A percentile compares a stretch with the other conserved stretches of the same genome.
phyloP scores from a whole-genome alignment of 2,329 filamentous ascomycete species.

The Ceratocystis eucalypticola region DNA sequence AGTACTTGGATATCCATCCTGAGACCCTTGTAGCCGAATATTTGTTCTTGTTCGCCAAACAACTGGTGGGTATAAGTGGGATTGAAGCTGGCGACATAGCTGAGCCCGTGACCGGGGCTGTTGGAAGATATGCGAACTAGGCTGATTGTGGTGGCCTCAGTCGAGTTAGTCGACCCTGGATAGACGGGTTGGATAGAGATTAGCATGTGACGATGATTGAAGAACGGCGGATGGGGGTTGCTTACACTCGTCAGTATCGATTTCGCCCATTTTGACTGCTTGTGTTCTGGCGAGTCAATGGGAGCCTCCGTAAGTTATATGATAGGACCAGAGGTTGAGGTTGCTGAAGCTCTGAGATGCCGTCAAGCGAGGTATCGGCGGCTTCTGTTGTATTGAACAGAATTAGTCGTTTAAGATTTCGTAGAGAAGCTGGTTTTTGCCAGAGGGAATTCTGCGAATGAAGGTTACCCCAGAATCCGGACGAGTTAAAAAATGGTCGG shows the following conservation, averaged over 20 bases:
- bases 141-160: conserved; percentile 49
- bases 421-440: background rate
- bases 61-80: conserved; percentile 84
- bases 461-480: background rate
- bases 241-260: conserved; percentile 14
- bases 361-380: background rate
- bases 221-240: background rate
- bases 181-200: conserved; percentile 14
- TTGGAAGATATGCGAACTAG: conserved; percentile 39
- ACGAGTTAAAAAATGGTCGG: background rate
- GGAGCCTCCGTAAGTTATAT: background rate
- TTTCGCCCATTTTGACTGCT: background rate
- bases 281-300: background rate
- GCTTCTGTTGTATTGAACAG: background rate
- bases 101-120: conserved; percentile 35
- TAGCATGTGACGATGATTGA: conserved; percentile 18
- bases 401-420: background rate
- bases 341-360: background rate
- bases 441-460: background rate
- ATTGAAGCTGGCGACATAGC: conserved; percentile 50
- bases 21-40: conserved; percentile 79
- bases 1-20: conserved; percentile 54
- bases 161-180: conserved; percentile 46
- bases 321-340: background rate
- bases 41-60: conserved; percentile 82